Conservation (phyloP, 352 stramenopile genomes). For the Pythium utonaiense region DNA sequence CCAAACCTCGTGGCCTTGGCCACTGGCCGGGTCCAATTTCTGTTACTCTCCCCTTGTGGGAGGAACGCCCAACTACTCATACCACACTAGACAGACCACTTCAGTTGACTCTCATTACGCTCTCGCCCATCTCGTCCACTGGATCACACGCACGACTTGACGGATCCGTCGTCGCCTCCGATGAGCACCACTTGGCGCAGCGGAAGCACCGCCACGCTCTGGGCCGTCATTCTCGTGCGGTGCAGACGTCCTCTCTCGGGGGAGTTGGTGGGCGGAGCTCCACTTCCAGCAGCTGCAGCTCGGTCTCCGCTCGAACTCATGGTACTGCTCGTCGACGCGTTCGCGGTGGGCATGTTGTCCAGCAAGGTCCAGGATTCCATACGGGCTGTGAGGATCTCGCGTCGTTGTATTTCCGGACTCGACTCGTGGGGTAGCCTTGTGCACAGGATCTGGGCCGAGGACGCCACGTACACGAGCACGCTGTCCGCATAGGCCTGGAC, state of each 20-base stretch:
- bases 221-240: constrained; percentile 42
- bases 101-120: not conserved
- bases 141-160: constrained; percentile 32
- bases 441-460: constrained; percentile 36
- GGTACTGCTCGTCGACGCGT: not conserved
- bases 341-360: constrained; percentile 24
- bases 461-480: constrained; percentile 44
- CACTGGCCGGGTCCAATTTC: constrained; percentile 91
- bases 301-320: not conserved
- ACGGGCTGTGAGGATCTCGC: constrained; percentile 22
- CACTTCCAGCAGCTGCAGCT: not conserved
- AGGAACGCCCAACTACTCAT: constrained; percentile 27
- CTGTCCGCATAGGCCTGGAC: constrained; percentile 46
- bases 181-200: constrained; percentile 60
- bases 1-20: constrained; percentile 87
- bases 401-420: constrained; percentile 14
- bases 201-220: constrained; percentile 47
- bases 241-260: constrained; percentile 27
- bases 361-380: constrained; percentile 52
- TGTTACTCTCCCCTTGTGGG: constrained; percentile 76
- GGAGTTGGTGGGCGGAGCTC: not conserved
- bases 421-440: constrained; percentile 36
- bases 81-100: not conserved
- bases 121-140: not conserved
- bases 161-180: constrained; percentile 57